These are phyloP conservation scores for Penicillium digitatum DNA, from an alignment of 2,329 filamentous ascomycete genomes.

Conservation along the genomic window DNA sequence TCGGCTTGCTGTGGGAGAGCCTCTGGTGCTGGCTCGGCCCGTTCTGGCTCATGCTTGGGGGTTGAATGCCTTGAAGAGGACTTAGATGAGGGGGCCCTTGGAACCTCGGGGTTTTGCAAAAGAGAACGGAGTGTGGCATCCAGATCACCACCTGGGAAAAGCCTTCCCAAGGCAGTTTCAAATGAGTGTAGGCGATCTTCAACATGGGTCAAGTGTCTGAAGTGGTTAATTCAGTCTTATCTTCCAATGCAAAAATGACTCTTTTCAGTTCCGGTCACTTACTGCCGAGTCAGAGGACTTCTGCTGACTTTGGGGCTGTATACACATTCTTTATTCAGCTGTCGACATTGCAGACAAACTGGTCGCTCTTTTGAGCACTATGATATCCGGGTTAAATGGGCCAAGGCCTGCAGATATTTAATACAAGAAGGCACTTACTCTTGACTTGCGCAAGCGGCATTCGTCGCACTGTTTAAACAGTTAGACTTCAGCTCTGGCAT, in stretches of 20 bases:
- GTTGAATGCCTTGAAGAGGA: constrained; percentile 40
- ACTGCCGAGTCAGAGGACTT: constrained; percentile 43
- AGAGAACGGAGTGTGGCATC: constrained; percentile 39
- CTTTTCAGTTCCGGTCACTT: constrained; percentile 12
- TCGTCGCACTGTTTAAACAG: constrained; percentile 35
- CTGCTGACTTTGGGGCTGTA: constrained; percentile 43
- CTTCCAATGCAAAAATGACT: background rate
- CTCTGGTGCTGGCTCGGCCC: constrained; percentile 43
- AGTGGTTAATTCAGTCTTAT: constrained; percentile 13
- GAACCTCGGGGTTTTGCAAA: constrained; percentile 35
- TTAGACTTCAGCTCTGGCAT: background rate
- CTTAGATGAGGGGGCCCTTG: constrained; percentile 34
- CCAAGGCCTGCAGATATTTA: background rate
- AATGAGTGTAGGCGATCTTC: constrained; percentile 40
- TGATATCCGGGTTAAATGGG: constrained; percentile 2
- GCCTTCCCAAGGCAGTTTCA: constrained; percentile 36
- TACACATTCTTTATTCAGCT: constrained; percentile 40
- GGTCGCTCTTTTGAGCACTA: constrained; percentile 45
- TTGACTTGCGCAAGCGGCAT: constrained; percentile 40
- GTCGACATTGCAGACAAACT: constrained; percentile 38
- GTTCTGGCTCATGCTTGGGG: constrained; percentile 34
- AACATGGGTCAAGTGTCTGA: constrained; percentile 39
- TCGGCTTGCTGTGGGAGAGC: constrained; percentile 39
- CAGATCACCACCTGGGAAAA: constrained; percentile 40
- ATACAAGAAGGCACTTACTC: constrained; percentile 23